A percentile compares a stretch with the other conserved stretches of the same genome.
Conservation (phyloP, 495 filamentous ascomycete species). For the Aspergillus kassunensis region DNA sequence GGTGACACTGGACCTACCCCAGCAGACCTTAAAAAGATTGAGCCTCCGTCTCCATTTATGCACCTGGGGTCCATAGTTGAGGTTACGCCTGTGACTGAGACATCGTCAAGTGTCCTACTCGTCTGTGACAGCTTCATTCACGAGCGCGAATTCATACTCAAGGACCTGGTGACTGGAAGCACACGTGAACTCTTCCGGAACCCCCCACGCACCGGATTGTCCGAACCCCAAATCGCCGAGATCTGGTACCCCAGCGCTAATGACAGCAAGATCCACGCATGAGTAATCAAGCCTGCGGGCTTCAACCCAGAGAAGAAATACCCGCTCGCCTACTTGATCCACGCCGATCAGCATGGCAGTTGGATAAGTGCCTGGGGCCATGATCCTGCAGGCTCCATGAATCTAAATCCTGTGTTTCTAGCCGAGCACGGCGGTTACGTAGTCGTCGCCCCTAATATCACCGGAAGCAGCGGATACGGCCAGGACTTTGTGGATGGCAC, state of each 20-base stretch:
- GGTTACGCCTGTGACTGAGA: background rate
- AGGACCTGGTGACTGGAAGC: background rate
- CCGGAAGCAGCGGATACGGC: conserved; percentile 4
- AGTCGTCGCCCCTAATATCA: background rate
- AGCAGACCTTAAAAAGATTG: background rate
- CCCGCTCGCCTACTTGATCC: conserved; percentile 1
- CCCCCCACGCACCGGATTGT: background rate
- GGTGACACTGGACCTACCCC: background rate
- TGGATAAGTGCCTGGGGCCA: background rate
- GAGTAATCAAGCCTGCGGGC: background rate
- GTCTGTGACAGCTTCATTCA: background rate
- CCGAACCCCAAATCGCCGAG: background rate
- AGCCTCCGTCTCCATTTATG: background rate
- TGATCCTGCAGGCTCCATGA: background rate
- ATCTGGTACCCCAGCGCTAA: background rate
- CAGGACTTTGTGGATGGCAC: conserved; percentile 3
- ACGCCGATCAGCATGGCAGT: background rate
- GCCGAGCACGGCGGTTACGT: conserved; percentile 1
- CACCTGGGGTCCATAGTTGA: background rate
- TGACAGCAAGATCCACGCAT: background rate
- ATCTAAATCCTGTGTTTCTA: background rate
- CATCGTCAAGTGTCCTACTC: background rate
- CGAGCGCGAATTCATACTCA: background rate
- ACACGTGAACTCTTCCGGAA: background rate
- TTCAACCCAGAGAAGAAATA: conserved; percentile 3